Evolutionary conservation across 1,139 yeast species (phyloP).

Genomic region (Eremothecium gossypii): DNA sequence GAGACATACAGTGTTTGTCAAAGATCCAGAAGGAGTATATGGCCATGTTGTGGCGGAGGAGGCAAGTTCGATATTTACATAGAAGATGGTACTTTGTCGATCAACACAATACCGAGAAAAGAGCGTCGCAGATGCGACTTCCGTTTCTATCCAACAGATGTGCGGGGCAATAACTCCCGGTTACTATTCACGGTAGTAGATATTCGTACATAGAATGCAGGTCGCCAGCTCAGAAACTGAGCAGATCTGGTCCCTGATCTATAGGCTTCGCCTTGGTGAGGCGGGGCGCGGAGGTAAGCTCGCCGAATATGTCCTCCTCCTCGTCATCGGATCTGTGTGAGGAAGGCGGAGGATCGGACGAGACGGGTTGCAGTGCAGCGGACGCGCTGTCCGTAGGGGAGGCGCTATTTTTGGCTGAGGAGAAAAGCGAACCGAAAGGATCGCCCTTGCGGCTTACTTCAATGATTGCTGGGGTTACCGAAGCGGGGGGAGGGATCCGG

Average conservation of each 20-base stretch:
- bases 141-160: too few relatives aligned
- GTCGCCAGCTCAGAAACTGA: slow-evolving; percentile 32
- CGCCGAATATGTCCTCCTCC: slow-evolving; percentile 27
- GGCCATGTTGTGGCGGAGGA: slow-evolving; percentile 30
- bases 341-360: slow-evolving; percentile 7
- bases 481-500: slow-evolving; percentile 7
- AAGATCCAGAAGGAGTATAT: slow-evolving; percentile 81
- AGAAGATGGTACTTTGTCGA: too few relatives aligned
- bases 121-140: too few relatives aligned
- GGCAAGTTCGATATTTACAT: too few relatives aligned
- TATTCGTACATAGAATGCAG: too few relatives aligned
- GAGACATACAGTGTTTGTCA: slow-evolving; percentile 65
- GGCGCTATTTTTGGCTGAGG: slow-evolving; percentile 48
- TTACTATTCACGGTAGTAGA: too few relatives aligned
- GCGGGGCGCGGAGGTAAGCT: slow-evolving; percentile 20
- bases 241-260: slow-evolving; percentile 36
- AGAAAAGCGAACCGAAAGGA: slow-evolving; percentile 76
- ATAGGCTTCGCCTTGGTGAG: slow-evolving; percentile 11
- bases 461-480: slow-evolving; percentile 29
- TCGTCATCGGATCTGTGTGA: slow-evolving; percentile 10
- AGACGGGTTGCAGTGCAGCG: slow-evolving; percentile 6
- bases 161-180: too few relatives aligned
- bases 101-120: too few relatives aligned
- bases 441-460: slow-evolving; percentile 38
- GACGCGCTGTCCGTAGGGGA: slow-evolving; percentile 1